Percentiles rank a stretch among this genome's conserved stretches.
Conservation (phyloP, 192 early-diverging fungal species). For the Pilaira anomala region DNA sequence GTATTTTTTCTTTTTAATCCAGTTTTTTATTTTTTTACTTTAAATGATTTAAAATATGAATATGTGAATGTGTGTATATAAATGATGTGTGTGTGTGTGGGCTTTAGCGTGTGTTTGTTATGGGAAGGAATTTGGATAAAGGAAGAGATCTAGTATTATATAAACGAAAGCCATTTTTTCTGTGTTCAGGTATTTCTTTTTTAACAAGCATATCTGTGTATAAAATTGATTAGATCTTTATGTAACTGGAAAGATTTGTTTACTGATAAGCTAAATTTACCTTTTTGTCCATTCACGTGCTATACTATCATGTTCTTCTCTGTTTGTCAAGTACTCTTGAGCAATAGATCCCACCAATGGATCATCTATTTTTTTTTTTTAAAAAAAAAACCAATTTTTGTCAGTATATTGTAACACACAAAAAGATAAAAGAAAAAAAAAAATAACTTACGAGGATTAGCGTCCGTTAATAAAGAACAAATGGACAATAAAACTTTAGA, state of each 20-base stretch:
- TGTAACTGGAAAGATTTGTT: too few relatives aligned
- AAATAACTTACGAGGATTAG: conserved; percentile 78
- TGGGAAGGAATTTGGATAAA: too few relatives aligned
- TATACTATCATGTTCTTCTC: conserved; percentile 82
- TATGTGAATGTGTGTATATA: too few relatives aligned
- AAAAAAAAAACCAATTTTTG: too few relatives aligned
- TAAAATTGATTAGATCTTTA: conserved; percentile 7
- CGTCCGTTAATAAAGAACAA: conserved; percentile 89
- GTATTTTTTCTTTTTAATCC: too few relatives aligned
- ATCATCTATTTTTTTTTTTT: conserved; percentile 58
- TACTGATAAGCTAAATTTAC: conserved; percentile 43
- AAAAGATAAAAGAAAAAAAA: background rate
- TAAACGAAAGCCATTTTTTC: background rate
- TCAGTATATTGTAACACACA: too few relatives aligned
- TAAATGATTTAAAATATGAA: too few relatives aligned
- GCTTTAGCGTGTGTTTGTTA: too few relatives aligned
- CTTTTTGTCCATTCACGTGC: conserved; percentile 94
- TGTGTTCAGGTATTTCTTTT: background rate
- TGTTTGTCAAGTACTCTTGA: conserved; percentile 78
- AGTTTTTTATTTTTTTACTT: too few relatives aligned
- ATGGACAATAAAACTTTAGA: conserved; percentile 95
- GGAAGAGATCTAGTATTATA: background rate
- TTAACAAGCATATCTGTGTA: conserved; percentile 20
- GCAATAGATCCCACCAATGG: conserved; percentile 91
- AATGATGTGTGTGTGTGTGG: background rate